Base-by-base conservation (phyloP, 306 rosid genomes). In the Alnus rubra region DNA sequence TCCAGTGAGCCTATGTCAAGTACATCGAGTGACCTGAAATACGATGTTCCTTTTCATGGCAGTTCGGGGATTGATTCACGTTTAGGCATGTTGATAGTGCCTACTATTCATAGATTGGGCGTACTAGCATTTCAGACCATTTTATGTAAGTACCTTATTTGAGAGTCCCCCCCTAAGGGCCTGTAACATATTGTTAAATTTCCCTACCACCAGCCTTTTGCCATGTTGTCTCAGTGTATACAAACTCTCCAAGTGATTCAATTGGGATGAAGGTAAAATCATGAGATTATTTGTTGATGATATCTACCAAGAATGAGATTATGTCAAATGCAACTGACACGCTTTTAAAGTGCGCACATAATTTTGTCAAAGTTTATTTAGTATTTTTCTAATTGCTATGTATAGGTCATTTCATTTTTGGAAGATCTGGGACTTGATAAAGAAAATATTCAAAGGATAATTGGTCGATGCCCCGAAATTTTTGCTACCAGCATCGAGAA, bases 381-480 rank as follows among this genome's bases (percentile, higher is more conserved):
- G 16, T 80, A 50, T 39, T 39, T 53, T 73, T 56, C 35, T 82
- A 53, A 50, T 80, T 76, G 69, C 74, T 82, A 31, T 71, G 42
- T 85, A 30, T 89, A 92, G 98, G 89, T 92, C 60, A 82, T 92
- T 80, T 77, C 89, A 48, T 85, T 88, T 80, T 87, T 94, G 80
- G 89, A 91, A 89, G 88, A 82, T 76, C 63, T 88, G 58, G 95
- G 91, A 77, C 80, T 91, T 73, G 92, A 92, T 79, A 81, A 78
- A 87, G 91, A 89, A 86, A 76, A 82, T 39, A 78, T 85, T 19
- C 95, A 91, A 23, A 88, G 71, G 79, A 82, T 91, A 80, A 81
- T 94, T 71, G 81, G 80, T 64, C 97, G 97, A 50, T 91, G 97
- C 76, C 98, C 98, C 54, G 93, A 94, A 87, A 80, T 91, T 81